Evolutionary conservation across 805 yeast species (phyloP).

Genomic region (Kuraishia piskuri): DNA sequence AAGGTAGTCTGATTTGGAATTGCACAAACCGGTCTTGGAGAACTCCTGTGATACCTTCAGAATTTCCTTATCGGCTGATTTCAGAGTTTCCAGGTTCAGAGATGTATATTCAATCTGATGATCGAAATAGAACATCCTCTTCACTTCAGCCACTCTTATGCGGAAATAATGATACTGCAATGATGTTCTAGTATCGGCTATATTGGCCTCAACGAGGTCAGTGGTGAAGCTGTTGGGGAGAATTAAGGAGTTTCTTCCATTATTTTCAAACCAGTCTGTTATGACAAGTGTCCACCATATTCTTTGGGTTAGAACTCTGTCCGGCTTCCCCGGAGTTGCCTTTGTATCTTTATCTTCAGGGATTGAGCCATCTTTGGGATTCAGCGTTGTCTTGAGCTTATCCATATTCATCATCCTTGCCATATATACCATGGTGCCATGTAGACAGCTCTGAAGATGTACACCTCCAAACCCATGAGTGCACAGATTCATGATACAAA

Average conservation of each 20-base stretch:
- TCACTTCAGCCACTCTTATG: conserved; percentile 15
- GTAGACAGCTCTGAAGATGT: conserved; percentile 17
- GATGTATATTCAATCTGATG: conserved; percentile 11
- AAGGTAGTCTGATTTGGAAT: background rate
- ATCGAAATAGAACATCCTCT: conserved; percentile 17
- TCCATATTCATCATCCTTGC: conserved; percentile 19
- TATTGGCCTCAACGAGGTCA: conserved; percentile 13
- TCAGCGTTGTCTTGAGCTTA: conserved; percentile 4
- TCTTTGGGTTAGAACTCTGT: background rate
- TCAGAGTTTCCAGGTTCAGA: conserved; percentile 10
- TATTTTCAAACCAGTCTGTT: conserved; percentile 25
- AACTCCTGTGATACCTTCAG: conserved; percentile 2
- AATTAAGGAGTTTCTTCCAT: conserved; percentile 15
- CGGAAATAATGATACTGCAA: conserved; percentile 6
- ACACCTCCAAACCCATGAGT: conserved; percentile 22
- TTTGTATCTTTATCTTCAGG: background rate
- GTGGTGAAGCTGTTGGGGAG: conserved; percentile 14
- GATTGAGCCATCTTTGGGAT: too few species aligned
- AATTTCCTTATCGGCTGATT: conserved; percentile 18
- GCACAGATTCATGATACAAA: conserved; percentile 17
- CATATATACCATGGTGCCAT: conserved; percentile 12
- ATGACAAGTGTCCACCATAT: conserved; percentile 22
- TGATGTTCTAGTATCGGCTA: background rate
- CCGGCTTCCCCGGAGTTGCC: background rate
- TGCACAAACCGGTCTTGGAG: background rate